Conservation (phyloP, 2,329 filamentous ascomycete species). For the Penicillium sp. region DNA sequence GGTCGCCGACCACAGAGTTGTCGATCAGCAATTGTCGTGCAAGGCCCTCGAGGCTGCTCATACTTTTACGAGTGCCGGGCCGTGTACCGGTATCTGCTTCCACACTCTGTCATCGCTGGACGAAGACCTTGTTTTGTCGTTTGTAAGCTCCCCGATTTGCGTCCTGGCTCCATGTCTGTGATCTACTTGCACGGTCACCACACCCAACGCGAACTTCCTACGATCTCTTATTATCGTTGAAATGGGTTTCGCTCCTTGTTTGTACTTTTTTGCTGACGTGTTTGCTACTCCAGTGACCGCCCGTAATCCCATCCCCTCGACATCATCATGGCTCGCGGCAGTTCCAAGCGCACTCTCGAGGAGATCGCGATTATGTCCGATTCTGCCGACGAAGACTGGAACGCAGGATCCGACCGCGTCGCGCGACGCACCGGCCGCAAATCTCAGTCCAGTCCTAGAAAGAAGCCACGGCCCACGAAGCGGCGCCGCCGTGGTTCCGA, state of each 20-base stretch:
- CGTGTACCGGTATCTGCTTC: background rate
- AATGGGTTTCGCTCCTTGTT: background rate
- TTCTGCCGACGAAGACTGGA: slow-evolving; percentile 49
- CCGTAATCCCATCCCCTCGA: slow-evolving; percentile 13
- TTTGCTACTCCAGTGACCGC: slow-evolving; percentile 7
- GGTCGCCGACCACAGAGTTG: slow-evolving; percentile 13
- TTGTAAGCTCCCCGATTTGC: slow-evolving; percentile 11
- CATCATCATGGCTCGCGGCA: slow-evolving; percentile 31
- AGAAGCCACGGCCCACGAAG: slow-evolving; percentile 36
- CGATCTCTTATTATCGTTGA: background rate
- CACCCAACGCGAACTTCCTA: background rate
- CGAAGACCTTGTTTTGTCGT: slow-evolving; percentile 9
- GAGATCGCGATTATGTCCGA: slow-evolving; percentile 48
- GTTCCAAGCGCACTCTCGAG: slow-evolving; percentile 44
- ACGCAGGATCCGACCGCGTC: slow-evolving; percentile 34
- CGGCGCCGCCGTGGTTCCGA: slow-evolving; percentile 50
- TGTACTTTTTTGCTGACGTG: slow-evolving; percentile 10
- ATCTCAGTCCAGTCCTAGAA: slow-evolving; percentile 33
- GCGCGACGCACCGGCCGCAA: slow-evolving; percentile 30
- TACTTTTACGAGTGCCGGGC: background rate
- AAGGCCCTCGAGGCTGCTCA: background rate
- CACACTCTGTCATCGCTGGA: slow-evolving; percentile 9
- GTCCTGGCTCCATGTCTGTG: slow-evolving; percentile 4
- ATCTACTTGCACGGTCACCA: background rate
- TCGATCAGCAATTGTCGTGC: slow-evolving; percentile 24